Conservation (phyloP, 306 rosid species). For the Alnus glutinosa region DNA sequence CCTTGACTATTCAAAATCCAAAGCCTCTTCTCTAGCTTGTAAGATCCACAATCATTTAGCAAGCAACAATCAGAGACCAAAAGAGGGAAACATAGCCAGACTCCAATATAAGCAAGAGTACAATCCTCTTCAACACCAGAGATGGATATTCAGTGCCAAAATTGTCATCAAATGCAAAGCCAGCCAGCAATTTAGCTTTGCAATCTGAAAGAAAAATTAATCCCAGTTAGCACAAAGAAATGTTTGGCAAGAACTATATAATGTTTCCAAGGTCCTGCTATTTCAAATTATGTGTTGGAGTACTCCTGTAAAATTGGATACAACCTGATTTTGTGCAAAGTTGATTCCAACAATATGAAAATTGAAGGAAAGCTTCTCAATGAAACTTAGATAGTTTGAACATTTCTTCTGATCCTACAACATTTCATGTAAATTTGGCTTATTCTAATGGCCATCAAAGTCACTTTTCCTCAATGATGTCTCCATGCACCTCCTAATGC, state of each 20-base stretch:
- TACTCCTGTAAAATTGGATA: background rate
- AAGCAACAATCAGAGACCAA: background rate
- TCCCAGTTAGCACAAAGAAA: slow-evolving; percentile 4
- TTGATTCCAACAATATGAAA: slow-evolving; percentile 10
- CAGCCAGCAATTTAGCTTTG: background rate
- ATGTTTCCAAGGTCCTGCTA: background rate
- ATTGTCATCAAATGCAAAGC: slow-evolving; percentile 1
- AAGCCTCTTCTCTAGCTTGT: background rate
- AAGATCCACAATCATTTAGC: slow-evolving; percentile 4
- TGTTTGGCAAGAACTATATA: background rate
- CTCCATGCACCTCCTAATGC: background rate
- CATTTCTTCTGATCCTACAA: background rate
- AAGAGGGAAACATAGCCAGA: background rate
- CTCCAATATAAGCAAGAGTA: background rate
- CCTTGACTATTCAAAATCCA: too few species aligned
- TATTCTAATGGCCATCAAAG: background rate
- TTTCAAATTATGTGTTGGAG: background rate
- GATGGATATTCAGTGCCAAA: slow-evolving; percentile 12
- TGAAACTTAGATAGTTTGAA: background rate
- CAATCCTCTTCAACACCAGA: background rate
- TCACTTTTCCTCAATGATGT: background rate
- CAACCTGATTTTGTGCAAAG: background rate
- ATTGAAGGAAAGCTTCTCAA: background rate
- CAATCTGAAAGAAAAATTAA: slow-evolving; percentile 12
- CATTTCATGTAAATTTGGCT: background rate